A percentile compares a stretch with the other conserved stretches of the same genome.
Conservation (phyloP, 2,329 filamentous ascomycete genomes). For the Chaetomiaceae sp. region DNA sequence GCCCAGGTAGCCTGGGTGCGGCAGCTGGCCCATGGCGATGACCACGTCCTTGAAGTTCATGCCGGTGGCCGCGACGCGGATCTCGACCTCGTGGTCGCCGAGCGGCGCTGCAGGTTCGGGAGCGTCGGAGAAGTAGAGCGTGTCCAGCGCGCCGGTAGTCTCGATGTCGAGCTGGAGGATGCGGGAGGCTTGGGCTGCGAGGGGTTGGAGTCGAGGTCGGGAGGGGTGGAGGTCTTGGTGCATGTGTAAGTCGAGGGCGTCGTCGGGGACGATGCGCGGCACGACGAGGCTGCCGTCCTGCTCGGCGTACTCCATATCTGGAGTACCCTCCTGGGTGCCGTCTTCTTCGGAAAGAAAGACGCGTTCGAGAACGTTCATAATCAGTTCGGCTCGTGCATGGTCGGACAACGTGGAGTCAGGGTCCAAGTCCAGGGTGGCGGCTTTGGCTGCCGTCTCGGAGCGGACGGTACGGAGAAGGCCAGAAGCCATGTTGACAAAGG, state of each 20-base stretch:
- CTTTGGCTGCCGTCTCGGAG: background rate
- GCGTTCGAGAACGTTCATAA: background rate
- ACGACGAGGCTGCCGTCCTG: background rate
- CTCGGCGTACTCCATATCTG: background rate
- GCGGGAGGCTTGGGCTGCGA: background rate
- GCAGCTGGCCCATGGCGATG: background rate
- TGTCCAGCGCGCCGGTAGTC: background rate
- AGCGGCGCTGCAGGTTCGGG: background rate
- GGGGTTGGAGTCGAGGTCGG: background rate
- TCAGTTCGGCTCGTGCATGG: background rate
- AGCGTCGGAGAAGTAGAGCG: background rate
- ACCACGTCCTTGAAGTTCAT: background rate
- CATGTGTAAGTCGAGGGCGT: background rate
- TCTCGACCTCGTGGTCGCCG: background rate
- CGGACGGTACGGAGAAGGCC: background rate
- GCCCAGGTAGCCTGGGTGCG: constrained; percentile 12
- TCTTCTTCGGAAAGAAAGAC: background rate
- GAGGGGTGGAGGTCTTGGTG: background rate
- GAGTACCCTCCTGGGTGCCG: background rate
- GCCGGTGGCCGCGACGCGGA: background rate
- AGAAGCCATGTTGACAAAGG: background rate
- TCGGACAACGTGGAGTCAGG: background rate
- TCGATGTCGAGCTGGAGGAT: background rate
- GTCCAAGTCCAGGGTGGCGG: background rate
- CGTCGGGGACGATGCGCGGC: background rate